Evolutionary conservation across 2,329 filamentous ascomycete species (phyloP), one percentile per base, ranked within the genome.

Genomic region (Neofusicoccum parvum): DNA sequence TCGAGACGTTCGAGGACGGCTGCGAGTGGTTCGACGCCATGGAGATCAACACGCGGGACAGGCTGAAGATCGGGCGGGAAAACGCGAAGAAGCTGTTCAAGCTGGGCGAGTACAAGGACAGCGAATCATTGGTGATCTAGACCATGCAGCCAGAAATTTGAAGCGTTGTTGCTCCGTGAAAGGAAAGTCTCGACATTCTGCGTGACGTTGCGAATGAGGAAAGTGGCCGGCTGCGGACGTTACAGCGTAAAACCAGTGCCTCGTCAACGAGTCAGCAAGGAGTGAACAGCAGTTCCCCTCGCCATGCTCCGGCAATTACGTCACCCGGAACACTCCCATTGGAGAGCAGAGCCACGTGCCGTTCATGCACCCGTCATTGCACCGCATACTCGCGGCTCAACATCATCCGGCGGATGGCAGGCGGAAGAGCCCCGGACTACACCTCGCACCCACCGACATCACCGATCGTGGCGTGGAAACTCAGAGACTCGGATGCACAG

Each of bases 61-160:
- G 46, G 46, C 69, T 72, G 68, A 80, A 80, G 72, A 81, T 83
- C 71, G 81, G 80, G 4, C 72, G 79, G 66, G 80, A 81, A 64
- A 82, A 83, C 72, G 80, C 81, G 49, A 81, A 80, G 75, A 75
- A 69, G 62, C 59, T 83, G 64, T 80, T 82, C 41, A 72, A 70
- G 66, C 67, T 73, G 23, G 66, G 60, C 0, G 65, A 68, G 15
- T 73, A 69, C 63, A 69, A 72, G 51, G 71, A 73, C 46, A 72
- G 68, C 23, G 66, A 67, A 45, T 66, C 70, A 10, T 15, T 20
- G 14, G 59, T 62, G 1, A 62, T 50, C 14, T 65, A 50, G 32
- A 32, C 3, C 15, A 23, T 41, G 3, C 37, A 37, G 41, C 12
- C 5, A 39, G 10, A 39, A 37, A 32, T 32, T 32, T 32, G 27